These are phyloP conservation scores for Xylariaceae sp. DNA, from an alignment of 2,329 filamentous ascomycete species.

Conservation along the genomic window DNA sequence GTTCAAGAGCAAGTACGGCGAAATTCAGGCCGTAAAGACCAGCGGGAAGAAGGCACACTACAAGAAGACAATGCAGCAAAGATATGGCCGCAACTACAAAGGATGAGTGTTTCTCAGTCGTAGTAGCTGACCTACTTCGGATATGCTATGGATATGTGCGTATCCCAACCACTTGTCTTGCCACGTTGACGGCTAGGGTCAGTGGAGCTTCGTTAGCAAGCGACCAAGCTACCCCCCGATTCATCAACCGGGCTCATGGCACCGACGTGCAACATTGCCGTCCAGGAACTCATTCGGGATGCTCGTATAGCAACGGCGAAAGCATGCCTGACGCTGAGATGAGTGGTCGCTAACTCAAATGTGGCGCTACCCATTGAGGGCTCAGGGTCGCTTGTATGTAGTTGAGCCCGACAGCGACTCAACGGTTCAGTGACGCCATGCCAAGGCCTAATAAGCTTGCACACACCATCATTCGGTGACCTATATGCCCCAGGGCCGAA, in stretches of 20 bases:
- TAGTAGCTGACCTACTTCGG: background rate
- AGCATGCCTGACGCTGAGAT: background rate
- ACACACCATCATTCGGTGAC: background rate
- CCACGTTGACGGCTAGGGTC: background rate
- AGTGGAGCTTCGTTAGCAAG: background rate
- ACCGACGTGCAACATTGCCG: background rate
- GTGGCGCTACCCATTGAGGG: background rate
- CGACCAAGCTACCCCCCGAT: background rate
- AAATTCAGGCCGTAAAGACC: conserved; percentile 74
- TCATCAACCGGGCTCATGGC: background rate
- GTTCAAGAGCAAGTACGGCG: conserved; percentile 81
- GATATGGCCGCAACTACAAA: conserved; percentile 30
- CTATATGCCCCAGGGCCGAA: background rate
- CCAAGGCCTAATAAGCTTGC: background rate
- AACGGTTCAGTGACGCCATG: background rate
- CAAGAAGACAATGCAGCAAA: conserved; percentile 60
- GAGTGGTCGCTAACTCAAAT: background rate
- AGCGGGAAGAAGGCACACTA: conserved; percentile 90
- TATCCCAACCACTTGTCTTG: background rate
- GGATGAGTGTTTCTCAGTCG: conserved; percentile 16
- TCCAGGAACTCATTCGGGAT: background rate
- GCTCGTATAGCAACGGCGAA: background rate
- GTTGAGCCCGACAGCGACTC: background rate
- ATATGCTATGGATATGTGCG: background rate
- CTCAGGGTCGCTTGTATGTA: background rate